Evolutionary conservation across 495 filamentous ascomycete genomes (phyloP), one percentile per base, ranked within the genome.

Genomic region (Aspergillus funiculosus): DNA sequence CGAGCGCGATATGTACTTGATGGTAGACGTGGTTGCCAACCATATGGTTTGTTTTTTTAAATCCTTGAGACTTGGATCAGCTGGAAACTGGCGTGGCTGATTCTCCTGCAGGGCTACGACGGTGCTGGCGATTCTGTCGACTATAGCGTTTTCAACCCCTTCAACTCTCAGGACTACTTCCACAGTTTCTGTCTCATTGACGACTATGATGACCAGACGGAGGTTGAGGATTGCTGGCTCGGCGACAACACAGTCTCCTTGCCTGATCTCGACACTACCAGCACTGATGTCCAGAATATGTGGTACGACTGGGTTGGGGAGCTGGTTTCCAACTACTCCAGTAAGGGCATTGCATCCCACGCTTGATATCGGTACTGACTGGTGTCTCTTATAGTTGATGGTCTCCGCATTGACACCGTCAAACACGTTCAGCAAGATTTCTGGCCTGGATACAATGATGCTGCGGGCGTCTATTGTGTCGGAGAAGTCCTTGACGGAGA

Each of bases 21-120:
- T 89, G 86, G 78, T 87, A 18, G 86, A 90, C 50, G 72, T 89
- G 0, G 85, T 89, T 7, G 77, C 82, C 13, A 92, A 92, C 57
- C 84, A 92, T 54, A 79, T 89, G 73, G 74, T 77, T 39, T 48
- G 62, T 51, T 19, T 14, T 35, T 9, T 39, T 53, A 14, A 39
- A 48, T n/a, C 28, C 14, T 2, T 10, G 28, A 4, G 28, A 30
- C 28, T n/a, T n/a, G n/a, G n/a, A n/a, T n/a, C n/a, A n/a, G n/a
- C n/a, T n/a, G n/a, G n/a, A n/a, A n/a, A n/a, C n/a, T 40, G 37
- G 28, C 4, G 31, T 28, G 6, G 28, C 14, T 8, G 28, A 32
- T 18, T 9, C 17, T 15, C 28, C 20, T 19, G 26, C 26, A 70
- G 68, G 86, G 81, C 18, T 79, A 80, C 51, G 60, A 68, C 19